These are phyloP conservation scores for Chlorella sp. DNA, from an alignment of 139 green algal genomes.

Conservation along the genomic window DNA sequence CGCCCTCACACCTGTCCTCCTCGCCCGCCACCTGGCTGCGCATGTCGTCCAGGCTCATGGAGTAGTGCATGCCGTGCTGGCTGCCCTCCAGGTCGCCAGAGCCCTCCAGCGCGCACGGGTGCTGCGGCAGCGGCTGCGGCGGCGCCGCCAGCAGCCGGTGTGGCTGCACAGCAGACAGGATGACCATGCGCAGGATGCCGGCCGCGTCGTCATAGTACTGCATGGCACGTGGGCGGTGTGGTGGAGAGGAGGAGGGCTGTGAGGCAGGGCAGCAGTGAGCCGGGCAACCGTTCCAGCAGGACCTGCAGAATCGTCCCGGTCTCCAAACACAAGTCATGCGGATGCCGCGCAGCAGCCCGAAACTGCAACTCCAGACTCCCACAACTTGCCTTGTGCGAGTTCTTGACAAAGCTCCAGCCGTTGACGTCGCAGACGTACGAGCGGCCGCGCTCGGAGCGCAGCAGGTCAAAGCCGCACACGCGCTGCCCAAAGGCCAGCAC, in stretches of 20 bases:
- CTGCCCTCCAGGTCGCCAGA: background rate
- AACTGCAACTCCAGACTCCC: background rate
- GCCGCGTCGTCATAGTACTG: slow-evolving; percentile 94
- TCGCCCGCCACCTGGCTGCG: slow-evolving; percentile 9
- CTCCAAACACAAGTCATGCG: no score
- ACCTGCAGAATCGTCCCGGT: no score
- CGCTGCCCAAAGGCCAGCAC: slow-evolving; percentile 96
- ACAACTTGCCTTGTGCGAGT: slow-evolving; percentile 80
- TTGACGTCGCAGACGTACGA: slow-evolving; percentile 99
- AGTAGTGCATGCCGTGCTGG: slow-evolving; percentile 24
- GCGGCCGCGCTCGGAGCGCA: slow-evolving; percentile 78
- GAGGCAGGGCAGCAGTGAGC: background rate
- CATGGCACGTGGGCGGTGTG: background rate
- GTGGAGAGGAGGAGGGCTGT: background rate
- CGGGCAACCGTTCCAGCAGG: background rate
- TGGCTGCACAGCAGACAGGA: slow-evolving; percentile 77
- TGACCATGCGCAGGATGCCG: slow-evolving; percentile 77
- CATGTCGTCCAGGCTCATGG: slow-evolving; percentile 28
- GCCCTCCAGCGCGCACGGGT: background rate
- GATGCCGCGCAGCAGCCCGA: no score
- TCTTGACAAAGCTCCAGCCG: slow-evolving; percentile 99
- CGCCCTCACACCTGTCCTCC: slow-evolving; percentile 21
- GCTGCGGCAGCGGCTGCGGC: slow-evolving; percentile 26
- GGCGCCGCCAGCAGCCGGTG: slow-evolving; percentile 66
- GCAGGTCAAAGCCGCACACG: slow-evolving; percentile 95